These are phyloP conservation scores for Acacia pycnantha DNA, from an alignment of 331 rosid species.

Conservation along the genomic window DNA sequence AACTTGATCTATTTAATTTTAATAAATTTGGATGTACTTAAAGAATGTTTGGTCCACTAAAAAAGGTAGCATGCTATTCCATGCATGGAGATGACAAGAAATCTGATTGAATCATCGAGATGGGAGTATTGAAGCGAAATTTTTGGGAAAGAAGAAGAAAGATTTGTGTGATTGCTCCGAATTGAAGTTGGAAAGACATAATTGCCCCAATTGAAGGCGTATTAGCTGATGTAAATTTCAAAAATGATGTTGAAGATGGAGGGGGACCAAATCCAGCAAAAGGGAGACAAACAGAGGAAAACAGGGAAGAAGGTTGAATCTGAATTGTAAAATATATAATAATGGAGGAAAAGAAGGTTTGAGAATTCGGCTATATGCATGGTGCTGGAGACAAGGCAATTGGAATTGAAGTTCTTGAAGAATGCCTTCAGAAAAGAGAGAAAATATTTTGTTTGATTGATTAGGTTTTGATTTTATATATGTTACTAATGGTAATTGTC, in stretches of 20 bases:
- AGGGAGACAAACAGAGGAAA: constrained; percentile 19
- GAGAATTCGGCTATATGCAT: not conserved
- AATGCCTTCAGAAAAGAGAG: not conserved
- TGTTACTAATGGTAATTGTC: not conserved
- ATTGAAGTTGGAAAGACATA: not conserved
- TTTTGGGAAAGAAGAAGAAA: not conserved
- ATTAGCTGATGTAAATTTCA: too few species aligned
- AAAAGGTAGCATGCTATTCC: not conserved
- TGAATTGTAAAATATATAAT: not conserved
- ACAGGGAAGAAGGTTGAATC: not conserved
- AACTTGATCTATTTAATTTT: not conserved
- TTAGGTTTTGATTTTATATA: not conserved
- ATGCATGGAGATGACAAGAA: not conserved
- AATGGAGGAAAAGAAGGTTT: not conserved
- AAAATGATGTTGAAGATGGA: not conserved
- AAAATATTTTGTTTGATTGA: not conserved
- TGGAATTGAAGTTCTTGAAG: not conserved
- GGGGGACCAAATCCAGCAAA: not conserved
- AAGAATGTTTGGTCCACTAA: not conserved
- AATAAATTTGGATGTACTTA: not conserved
- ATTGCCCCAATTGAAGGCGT: not conserved
- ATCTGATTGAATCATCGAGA: not conserved
- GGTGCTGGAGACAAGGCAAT: not conserved
- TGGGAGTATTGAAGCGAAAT: not conserved
- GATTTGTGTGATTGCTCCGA: not conserved